Conservation (phyloP, 2,329 filamentous ascomycete species). For the Diaporthe capsici region DNA sequence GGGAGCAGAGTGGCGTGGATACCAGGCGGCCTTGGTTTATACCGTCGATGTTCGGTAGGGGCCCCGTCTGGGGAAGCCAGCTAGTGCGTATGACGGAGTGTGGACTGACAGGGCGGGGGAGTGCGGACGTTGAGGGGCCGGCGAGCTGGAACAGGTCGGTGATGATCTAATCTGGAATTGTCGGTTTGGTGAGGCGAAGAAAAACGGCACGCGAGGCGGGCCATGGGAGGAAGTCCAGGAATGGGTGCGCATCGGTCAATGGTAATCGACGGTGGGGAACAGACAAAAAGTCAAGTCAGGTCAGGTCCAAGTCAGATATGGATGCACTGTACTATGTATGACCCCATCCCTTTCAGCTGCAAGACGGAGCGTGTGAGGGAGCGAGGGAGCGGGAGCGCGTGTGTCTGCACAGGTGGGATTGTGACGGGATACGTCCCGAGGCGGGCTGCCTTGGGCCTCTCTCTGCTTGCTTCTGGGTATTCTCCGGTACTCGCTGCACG, state of each 20-base stretch:
- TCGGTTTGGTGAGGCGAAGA: not conserved
- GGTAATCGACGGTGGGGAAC: slow-evolving; percentile 11
- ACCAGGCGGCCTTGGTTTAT: slow-evolving; percentile 9
- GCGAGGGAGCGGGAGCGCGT: not conserved
- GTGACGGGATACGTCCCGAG: slow-evolving; percentile 1
- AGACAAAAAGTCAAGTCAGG: slow-evolving; percentile 16
- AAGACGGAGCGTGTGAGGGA: not conserved
- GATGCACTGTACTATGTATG: slow-evolving; percentile 5
- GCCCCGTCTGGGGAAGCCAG: not conserved
- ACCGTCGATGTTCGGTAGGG: not conserved
- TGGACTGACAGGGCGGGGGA: slow-evolving; percentile 6
- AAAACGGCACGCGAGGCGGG: not conserved
- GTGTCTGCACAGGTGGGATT: not conserved
- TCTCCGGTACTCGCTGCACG: not conserved
- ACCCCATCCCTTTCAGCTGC: slow-evolving; percentile 18
- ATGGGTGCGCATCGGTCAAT: not conserved
- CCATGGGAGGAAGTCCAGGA: not conserved
- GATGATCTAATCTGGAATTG: slow-evolving; percentile 22
- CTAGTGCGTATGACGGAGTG: not conserved
- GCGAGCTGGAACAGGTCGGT: slow-evolving; percentile 12
- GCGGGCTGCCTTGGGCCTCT: not conserved
- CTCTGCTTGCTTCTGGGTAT: no score
- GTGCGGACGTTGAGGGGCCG: slow-evolving; percentile 17
- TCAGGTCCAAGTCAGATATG: slow-evolving; percentile 6
- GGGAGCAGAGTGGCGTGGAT: not conserved